Conservation (phyloP, 2,329 filamentous ascomycete genomes). For the Hymenoscyphus fraxineus region DNA sequence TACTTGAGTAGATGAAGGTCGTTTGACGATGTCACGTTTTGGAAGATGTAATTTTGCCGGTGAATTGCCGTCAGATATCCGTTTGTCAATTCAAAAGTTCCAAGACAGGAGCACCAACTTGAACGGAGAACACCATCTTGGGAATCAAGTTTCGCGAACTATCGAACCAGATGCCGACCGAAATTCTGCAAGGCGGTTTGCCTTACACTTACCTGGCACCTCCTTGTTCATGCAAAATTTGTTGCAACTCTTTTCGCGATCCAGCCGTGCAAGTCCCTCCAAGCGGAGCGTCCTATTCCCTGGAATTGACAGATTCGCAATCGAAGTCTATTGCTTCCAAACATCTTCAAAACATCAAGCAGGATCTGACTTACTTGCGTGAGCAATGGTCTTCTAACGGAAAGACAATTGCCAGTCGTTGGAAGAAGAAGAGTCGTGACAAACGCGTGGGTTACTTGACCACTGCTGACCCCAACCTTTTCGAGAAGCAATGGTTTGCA, state of each 20-base stretch:
- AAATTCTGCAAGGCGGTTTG: not conserved
- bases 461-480: not conserved
- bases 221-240: slow-evolving; percentile 1
- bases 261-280: not conserved
- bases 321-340: not conserved
- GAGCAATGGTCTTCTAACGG: not conserved
- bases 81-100: too few species aligned
- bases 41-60: too few species aligned
- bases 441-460: slow-evolving; percentile 1
- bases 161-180: not conserved
- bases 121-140: too few species aligned
- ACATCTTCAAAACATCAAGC: not conserved
- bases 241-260: not conserved
- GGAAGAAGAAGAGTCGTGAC: slow-evolving; percentile 1
- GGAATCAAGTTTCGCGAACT: too few species aligned
- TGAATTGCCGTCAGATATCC: too few species aligned
- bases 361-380: not conserved
- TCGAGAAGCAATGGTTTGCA: slow-evolving; percentile 2
- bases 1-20: too few species aligned
- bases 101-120: too few species aligned
- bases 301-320: not conserved
- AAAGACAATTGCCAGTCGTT: slow-evolving; percentile 1
- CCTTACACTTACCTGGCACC: not conserved
- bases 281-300: not conserved
- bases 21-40: too few species aligned